phyloP scores from a whole-genome alignment of 768 basidiomycete genomes.

The Lactarius psammicola region DNA sequence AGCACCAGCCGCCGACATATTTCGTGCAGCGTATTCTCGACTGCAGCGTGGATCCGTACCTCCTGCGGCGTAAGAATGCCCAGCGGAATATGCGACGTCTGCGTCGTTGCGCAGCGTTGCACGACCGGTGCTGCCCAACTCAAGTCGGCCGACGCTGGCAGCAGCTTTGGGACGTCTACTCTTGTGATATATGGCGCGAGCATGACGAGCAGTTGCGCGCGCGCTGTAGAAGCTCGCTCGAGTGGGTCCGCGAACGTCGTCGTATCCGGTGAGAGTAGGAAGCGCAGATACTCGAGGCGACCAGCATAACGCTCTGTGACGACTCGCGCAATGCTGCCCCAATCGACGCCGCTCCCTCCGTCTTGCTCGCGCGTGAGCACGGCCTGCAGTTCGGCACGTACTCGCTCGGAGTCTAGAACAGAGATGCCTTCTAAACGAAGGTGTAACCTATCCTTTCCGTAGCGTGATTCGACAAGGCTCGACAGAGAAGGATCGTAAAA shows the following conservation, averaged over 20 bases:
- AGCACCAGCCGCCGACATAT: conserved; percentile 28
- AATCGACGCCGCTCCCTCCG: conserved; percentile 41
- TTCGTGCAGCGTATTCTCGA: conserved; percentile 3
- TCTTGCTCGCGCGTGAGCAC: conserved; percentile 29
- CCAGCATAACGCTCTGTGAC: conserved; percentile 44
- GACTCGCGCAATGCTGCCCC: conserved; percentile 40
- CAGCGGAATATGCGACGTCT: neutral
- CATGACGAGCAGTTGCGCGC: conserved; percentile 25
- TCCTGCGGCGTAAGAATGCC: conserved; percentile 27
- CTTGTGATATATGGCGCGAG: conserved; percentile 36
- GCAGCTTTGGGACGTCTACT: conserved; percentile 18
- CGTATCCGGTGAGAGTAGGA: conserved; percentile 21
- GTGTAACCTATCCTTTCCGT: conserved; percentile 36
- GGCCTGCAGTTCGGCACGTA: conserved; percentile 30
- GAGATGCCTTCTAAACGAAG: conserved; percentile 40
- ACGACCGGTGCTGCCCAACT: conserved; percentile 27
- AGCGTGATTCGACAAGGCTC: conserved; percentile 37
- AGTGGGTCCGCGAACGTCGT: neutral
- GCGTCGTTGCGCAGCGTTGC: conserved; percentile 24
- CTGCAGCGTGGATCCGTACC: conserved; percentile 18
- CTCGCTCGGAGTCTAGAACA: conserved; percentile 31
- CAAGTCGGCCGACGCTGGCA: conserved; percentile 1
- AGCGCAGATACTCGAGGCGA: conserved; percentile 42
- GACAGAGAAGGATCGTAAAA: conserved; percentile 45
- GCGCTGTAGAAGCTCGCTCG: conserved; percentile 8